Percentiles rank a stretch among this genome's conserved stretches.
Evolutionary conservation across 805 yeast species (phyloP).

Genomic region (Monosporozyma aerobia): DNA sequence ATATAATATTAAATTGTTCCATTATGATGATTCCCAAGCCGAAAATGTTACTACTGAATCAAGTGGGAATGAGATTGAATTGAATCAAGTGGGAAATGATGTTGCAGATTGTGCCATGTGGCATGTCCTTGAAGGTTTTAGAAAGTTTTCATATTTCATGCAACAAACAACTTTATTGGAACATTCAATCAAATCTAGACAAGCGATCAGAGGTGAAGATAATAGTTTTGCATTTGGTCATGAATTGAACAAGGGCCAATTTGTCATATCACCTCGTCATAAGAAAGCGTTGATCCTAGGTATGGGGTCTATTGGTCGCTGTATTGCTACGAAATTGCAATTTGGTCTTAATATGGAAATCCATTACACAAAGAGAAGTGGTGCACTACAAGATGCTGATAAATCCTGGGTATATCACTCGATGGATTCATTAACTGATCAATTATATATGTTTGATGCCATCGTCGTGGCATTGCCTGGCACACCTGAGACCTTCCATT

Average conservation of each 20-base stretch:
- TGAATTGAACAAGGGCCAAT: conserved; percentile 25
- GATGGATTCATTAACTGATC: conserved; percentile 22
- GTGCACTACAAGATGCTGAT: conserved; percentile 11
- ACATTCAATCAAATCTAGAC: conserved; percentile 37
- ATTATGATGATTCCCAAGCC: conserved; percentile 25
- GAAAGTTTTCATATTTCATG: conserved; percentile 39
- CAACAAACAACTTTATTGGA: conserved; percentile 24
- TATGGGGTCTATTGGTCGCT: conserved; percentile 52
- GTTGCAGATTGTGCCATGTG: conserved; percentile 58
- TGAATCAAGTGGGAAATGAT: conserved; percentile 45
- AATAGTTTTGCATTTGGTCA: conserved; percentile 34
- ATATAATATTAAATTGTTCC: conserved; percentile 37
- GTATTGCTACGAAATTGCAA: conserved; percentile 40
- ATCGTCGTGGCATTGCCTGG: conserved; percentile 52
- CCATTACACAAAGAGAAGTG: conserved; percentile 43
- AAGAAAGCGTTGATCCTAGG: conserved; percentile 49
- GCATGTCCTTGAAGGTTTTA: conserved; percentile 45
- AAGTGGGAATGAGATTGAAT: conserved; percentile 3
- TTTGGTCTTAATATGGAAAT: conserved; percentile 49
- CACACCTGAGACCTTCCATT: conserved; percentile 40
- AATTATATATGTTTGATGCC: conserved; percentile 38
- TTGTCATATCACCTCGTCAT: conserved; percentile 38
- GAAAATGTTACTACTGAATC: conserved; percentile 1
- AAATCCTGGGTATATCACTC: conserved; percentile 30
- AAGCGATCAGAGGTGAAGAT: conserved; percentile 11